phyloP scores from a whole-genome alignment of 176 grass and related monocot species.

The Canna indica region DNA sequence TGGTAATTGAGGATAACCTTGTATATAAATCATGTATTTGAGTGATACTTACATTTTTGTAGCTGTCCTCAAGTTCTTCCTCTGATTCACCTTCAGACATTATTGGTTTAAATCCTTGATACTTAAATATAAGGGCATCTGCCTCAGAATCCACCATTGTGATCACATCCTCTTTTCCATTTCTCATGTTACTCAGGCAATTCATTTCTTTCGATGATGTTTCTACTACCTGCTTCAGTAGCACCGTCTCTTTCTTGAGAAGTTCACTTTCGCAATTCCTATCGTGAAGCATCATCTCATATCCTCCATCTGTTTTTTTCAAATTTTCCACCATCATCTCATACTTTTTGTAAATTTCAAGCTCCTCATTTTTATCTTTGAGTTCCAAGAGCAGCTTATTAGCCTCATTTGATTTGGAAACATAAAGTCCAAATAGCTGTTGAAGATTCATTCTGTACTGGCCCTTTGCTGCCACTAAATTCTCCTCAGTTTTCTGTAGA shows the following conservation, averaged over 20 bases:
- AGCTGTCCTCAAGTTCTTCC: too few relatives aligned
- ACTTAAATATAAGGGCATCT: constrained; percentile 41
- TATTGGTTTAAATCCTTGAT: background rate
- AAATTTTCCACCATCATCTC: constrained; percentile 21
- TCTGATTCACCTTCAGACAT: background rate
- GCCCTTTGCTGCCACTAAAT: constrained; percentile 40
- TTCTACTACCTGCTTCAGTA: constrained; percentile 37
- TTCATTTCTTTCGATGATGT: constrained; percentile 38
- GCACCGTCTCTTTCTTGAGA: constrained; percentile 45
- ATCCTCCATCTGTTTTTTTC: constrained; percentile 26
- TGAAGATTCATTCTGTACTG: constrained; percentile 57
- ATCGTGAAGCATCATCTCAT: constrained; percentile 39
- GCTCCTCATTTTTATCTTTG: constrained; percentile 52
- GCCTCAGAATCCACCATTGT: constrained; percentile 52
- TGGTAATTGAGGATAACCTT: too few relatives aligned
- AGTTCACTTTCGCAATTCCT: constrained; percentile 46
- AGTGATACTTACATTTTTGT: constrained; percentile 2
- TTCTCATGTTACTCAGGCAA: constrained; percentile 30
- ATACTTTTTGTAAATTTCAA: constrained; percentile 50
- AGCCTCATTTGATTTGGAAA: constrained; percentile 80
- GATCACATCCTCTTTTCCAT: constrained; percentile 43
- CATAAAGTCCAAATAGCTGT: constrained; percentile 55
- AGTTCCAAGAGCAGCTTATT: constrained; percentile 50
- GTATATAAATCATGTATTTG: background rate
- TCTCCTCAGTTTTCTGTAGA: constrained; percentile 48